Evolutionary conservation across 2,329 filamentous ascomycete genomes (phyloP).

Genomic region (Aspergillus sojae): DNA sequence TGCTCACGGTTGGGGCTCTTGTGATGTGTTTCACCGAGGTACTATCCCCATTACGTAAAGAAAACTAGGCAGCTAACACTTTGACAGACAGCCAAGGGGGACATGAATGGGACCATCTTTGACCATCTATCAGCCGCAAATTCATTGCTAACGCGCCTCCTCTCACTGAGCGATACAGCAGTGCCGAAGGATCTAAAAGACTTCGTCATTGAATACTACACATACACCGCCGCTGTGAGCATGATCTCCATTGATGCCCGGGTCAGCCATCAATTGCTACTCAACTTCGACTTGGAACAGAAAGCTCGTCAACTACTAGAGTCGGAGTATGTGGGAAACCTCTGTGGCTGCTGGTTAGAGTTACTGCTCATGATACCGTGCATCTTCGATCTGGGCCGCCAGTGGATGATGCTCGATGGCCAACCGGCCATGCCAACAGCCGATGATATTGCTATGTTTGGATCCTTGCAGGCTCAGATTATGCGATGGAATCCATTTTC

Average conservation of each 20-base stretch:
- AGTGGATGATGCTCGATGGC: constrained; percentile 36
- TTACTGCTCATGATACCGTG: constrained; percentile 33
- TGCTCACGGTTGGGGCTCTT: constrained; percentile 49
- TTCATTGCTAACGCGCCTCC: constrained; percentile 43
- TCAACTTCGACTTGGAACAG: constrained; percentile 49
- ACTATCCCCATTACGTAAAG: constrained; percentile 2
- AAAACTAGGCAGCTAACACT: constrained; percentile 15
- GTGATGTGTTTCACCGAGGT: constrained; percentile 54
- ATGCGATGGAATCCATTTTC: constrained; percentile 44
- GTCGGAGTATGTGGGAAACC: constrained; percentile 32
- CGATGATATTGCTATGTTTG: constrained; percentile 50
- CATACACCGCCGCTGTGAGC: constrained; percentile 51
- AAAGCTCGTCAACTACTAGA: constrained; percentile 31
- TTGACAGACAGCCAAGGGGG: constrained; percentile 45
- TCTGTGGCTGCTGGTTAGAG: constrained; percentile 37
- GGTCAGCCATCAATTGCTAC: constrained; percentile 29
- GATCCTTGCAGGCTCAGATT: constrained; percentile 47
- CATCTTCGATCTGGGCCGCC: constrained; percentile 36
- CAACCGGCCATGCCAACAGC: constrained; percentile 33
- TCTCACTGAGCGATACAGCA: constrained; percentile 36
- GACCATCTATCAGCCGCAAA: constrained; percentile 51
- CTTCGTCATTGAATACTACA: constrained; percentile 54
- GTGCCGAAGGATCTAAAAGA: constrained; percentile 44
- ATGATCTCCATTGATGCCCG: constrained; percentile 49
- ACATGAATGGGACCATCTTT: constrained; percentile 51